A percentile compares a stretch with the other conserved stretches of the same genome.
Conservation (phyloP, 768 basidiomycete genomes). For the Lanmaoa pseudosensibilis region DNA sequence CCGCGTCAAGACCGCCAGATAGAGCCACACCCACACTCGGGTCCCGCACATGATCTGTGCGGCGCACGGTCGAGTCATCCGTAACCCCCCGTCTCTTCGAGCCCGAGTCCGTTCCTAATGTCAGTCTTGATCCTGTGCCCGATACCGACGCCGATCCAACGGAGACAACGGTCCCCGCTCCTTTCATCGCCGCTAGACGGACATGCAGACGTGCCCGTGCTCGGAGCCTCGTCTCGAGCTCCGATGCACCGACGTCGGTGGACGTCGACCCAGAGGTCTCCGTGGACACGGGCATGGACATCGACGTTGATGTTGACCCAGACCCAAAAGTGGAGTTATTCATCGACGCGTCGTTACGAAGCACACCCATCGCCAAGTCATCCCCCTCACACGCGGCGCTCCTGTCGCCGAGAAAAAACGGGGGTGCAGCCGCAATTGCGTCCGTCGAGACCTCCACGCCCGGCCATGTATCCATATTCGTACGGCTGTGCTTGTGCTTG, state of each 20-base stretch:
- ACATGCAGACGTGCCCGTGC: conserved; percentile 48
- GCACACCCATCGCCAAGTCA: neutral
- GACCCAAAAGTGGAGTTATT: too few relatives aligned
- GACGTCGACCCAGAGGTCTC: neutral
- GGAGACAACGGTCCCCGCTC: neutral
- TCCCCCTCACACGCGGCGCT: neutral
- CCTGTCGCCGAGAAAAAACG: neutral
- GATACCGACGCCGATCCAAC: neutral
- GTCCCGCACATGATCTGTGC: neutral
- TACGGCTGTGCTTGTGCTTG: neutral
- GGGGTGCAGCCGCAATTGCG: neutral
- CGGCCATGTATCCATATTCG: neutral
- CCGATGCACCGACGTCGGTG: neutral
- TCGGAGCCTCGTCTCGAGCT: conserved; percentile 47
- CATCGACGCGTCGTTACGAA: neutral
- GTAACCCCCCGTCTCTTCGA: neutral
- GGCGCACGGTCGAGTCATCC: neutral
- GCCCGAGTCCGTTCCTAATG: neutral
- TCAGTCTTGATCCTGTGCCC: neutral
- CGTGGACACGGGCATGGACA: neutral
- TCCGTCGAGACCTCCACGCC: neutral
- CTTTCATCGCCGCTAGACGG: conserved; percentile 48
- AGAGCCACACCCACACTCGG: neutral
- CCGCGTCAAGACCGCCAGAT: neutral
- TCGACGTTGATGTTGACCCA: neutral